Percentiles rank a stretch among this genome's conserved stretches.
These are phyloP conservation scores for Halophytophthora polymorphica DNA, from an alignment of 352 stramenopile genomes.

Conservation along the genomic window DNA sequence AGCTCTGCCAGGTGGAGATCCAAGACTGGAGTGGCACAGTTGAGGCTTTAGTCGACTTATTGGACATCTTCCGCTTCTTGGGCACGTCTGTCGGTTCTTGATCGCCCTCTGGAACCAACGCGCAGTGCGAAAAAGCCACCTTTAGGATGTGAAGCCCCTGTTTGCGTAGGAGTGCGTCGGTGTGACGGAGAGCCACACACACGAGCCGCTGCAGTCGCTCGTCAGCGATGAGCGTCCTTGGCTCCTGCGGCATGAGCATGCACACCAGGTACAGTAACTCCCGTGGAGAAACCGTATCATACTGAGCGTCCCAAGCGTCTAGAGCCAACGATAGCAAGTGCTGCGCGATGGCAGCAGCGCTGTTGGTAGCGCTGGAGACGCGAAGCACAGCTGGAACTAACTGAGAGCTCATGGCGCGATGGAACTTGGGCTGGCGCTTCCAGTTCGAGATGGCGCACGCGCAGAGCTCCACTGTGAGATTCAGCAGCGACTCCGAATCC, in stretches of 20 bases:
- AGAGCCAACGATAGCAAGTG: conserved; percentile 21
- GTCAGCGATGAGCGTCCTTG: conserved; percentile 33
- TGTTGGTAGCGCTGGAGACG: not conserved
- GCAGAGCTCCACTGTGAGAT: conserved; percentile 32
- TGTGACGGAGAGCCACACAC: conserved; percentile 44
- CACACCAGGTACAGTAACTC: conserved; percentile 69
- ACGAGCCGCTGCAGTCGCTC: conserved; percentile 43
- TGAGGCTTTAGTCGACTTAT: conserved; percentile 2
- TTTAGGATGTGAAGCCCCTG: conserved; percentile 70
- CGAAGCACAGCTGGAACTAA: conserved; percentile 45
- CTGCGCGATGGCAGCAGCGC: conserved; percentile 1
- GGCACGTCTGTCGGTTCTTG: not conserved
- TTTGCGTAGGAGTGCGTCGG: conserved; percentile 61
- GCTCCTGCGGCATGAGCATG: conserved; percentile 47
- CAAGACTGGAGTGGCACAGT: conserved; percentile 7
- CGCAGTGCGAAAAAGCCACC: conserved; percentile 55
- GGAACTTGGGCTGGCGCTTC: conserved; percentile 33
- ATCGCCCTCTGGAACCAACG: conserved; percentile 9
- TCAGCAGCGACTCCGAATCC: conserved; percentile 3
- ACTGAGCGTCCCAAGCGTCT: conserved; percentile 16
- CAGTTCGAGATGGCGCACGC: conserved; percentile 35
- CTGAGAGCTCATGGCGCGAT: conserved; percentile 42
- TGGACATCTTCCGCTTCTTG: not conserved
- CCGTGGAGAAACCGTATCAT: conserved; percentile 21
- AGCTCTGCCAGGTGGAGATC: conserved; percentile 57